Evolutionary conservation across 2,329 filamentous ascomycete species (phyloP).

Genomic region (Fusarium goolgardi): DNA sequence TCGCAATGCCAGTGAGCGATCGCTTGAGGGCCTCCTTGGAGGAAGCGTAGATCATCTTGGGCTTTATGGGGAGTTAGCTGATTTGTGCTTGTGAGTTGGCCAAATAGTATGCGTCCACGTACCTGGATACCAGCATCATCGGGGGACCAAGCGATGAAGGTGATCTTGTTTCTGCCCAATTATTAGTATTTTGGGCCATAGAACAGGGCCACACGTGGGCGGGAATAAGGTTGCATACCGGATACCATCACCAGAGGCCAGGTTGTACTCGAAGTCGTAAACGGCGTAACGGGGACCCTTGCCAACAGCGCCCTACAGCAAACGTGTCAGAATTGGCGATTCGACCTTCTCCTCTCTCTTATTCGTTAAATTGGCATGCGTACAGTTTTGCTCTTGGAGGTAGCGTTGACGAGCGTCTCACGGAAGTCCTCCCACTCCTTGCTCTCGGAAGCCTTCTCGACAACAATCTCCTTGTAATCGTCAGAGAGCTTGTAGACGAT

Average conservation of each 20-base stretch:
- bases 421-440: conserved; percentile 79
- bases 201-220: conserved; percentile 10
- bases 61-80: conserved; percentile 58
- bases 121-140: conserved; percentile 85
- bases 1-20: conserved; percentile 77
- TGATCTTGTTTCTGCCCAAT: conserved; percentile 75
- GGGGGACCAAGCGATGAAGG: conserved; percentile 82
- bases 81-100: conserved; percentile 58
- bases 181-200: conserved; percentile 35
- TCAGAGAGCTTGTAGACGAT: conserved; percentile 90
- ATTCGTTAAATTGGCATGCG: conserved; percentile 39
- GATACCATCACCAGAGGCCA: conserved; percentile 77
- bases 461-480: conserved; percentile 83
- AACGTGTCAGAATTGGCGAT: conserved; percentile 24
- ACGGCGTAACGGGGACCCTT: conserved; percentile 85
- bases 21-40: conserved; percentile 90
- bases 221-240: conserved; percentile 61
- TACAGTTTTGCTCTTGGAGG: conserved; percentile 77
- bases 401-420: conserved; percentile 78
- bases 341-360: background rate
- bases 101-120: conserved; percentile 69
- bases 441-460: conserved; percentile 77
- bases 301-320: conserved; percentile 63
- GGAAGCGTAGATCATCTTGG: conserved; percentile 91
- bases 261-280: conserved; percentile 84